Evolutionary conservation across 2,329 filamentous ascomycete species (phyloP), one percentile per base, ranked within the genome.

Genomic region (Ascocoryne sarcoides): DNA sequence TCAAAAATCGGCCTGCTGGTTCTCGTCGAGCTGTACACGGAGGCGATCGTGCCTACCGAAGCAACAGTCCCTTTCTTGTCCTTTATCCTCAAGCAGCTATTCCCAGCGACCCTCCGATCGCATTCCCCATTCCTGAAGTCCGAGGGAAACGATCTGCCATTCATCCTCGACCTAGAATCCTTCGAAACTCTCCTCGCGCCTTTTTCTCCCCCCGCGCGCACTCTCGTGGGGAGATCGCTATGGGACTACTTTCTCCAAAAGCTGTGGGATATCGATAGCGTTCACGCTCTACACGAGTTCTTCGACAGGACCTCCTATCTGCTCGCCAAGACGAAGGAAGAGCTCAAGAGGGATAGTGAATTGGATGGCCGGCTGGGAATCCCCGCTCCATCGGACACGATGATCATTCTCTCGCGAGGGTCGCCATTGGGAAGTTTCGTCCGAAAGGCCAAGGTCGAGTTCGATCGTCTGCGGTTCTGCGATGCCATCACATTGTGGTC

Each of bases 371-470:
- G 79, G 47, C 58, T 67, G 44, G 71, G 69, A 5, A 65, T 70
- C 36, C 64, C 64, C 14, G 67, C 67, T 3, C 67, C 70, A 3
- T 59, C 62, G 2, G 64, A 63, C 8, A 65, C 70, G 28, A 67
- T 67, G 34, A 75, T 88, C 48, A 70, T 73, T 16, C 66, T 93
- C 16, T 76, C 83, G 2, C 71, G 75, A 17, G 83, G 77, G 37
- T 93, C 87, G 1, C 87, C 89, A 0, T 69, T 95, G 26, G 92
- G 89, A 1, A 71, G 75, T 4, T 94, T 94, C 57, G 71, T 95
- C 12, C 75, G 89, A 37, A 75, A 82, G 53, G 75, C 84, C 3
- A 73, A 79, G 50, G 66, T 94, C 2, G 90, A 96, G 62, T 94
- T 89, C 56, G 77, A 79, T 1, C 69, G 84, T 32, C 64, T 96